phyloP scores from a whole-genome alignment of 2,329 filamentous ascomycete species.

The Tolypocladium endophyticum region DNA sequence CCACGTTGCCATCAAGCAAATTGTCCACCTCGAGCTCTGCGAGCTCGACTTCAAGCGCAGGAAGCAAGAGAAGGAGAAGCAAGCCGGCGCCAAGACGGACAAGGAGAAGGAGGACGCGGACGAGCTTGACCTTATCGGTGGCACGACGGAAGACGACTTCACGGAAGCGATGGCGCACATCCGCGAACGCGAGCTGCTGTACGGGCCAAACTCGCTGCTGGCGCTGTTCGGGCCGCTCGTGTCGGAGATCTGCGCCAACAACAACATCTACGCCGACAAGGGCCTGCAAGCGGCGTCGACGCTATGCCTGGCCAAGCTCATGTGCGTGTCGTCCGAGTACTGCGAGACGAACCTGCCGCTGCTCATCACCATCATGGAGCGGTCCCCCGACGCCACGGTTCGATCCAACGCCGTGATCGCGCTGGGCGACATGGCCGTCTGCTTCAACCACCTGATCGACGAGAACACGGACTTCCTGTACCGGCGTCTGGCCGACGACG shows the following conservation, averaged over 20 bases:
- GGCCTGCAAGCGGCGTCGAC: conserved; percentile 89
- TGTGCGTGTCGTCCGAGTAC: conserved; percentile 96
- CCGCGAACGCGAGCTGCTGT: conserved; percentile 72
- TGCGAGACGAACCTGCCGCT: conserved; percentile 88
- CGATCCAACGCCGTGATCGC: conserved; percentile 95
- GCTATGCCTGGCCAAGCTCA: conserved; percentile 90
- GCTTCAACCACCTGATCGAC: conserved; percentile 98
- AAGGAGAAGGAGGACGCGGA: conserved; percentile 57
- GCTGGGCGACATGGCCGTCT: conserved; percentile 96
- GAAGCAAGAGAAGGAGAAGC: conserved; percentile 82
- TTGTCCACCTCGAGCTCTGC: conserved; percentile 94
- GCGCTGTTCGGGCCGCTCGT: conserved; percentile 85
- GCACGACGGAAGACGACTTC: conserved; percentile 90
- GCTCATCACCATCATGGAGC: conserved; percentile 95
- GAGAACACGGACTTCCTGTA: conserved; percentile 99
- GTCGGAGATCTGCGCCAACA: conserved; percentile 88
- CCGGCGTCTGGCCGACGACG: conserved; percentile 77
- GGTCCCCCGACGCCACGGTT: conserved; percentile 82
- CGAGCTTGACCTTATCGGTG: conserved; percentile 91
- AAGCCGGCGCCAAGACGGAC: conserved; percentile 31
- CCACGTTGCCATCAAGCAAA: conserved; percentile 96
- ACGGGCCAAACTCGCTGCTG: conserved; percentile 74
- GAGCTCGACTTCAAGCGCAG: conserved; percentile 96
- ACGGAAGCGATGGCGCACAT: conserved; percentile 79
- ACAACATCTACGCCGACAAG: conserved; percentile 81